Evolutionary conservation across 805 yeast species (phyloP), one percentile per base, ranked within the genome.

Genomic region (Ogataea salicorniae): DNA sequence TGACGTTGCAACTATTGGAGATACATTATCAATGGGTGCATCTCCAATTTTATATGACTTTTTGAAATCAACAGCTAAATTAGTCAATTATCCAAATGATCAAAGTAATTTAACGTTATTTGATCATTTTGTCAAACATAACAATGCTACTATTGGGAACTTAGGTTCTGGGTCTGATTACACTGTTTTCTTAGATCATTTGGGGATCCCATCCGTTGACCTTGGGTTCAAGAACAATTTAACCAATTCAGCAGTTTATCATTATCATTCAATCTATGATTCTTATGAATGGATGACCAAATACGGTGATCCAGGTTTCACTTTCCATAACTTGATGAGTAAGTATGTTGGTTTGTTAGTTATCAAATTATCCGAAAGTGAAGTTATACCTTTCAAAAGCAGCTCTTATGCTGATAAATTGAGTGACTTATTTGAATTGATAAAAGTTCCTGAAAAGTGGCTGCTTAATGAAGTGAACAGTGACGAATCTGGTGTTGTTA

Each of bases 261-360:
- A 83, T 50, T 83, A 85, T 62, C 92, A 85, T 60, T 83, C 91
- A 16, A 80, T 82, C 60, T 85, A 82, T 59, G 90, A 84, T 63
- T 81, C 87, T 0, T 80, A 68, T 62, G 70, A 79, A 53, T 85
- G 92, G 92, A 82, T 84, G 83, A 71, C 72, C 35, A 70, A 65
- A 5, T 75, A 63, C 60, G 85, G 79, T 29, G 91, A 84, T 59
- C 83, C 84, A 14, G 81, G 76, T 0, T 83, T 81, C 67, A 69
- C 70, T 37, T 73, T 64, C 52, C 91, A 85, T 63, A 78, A 79
- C 45, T 62, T 81, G 5, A 61, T 77, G 59, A 74, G 83, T 15
- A 76, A 80, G 59, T 71, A 70, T 44, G 59, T 80, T 49, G 85
- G 87, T 2, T 58, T 78, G 22, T 42, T 77, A 4, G 66, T 77